Evolutionary conservation across 495 filamentous ascomycete genomes (phyloP).

Genomic region (Rostrohypoxylon terebratum): DNA sequence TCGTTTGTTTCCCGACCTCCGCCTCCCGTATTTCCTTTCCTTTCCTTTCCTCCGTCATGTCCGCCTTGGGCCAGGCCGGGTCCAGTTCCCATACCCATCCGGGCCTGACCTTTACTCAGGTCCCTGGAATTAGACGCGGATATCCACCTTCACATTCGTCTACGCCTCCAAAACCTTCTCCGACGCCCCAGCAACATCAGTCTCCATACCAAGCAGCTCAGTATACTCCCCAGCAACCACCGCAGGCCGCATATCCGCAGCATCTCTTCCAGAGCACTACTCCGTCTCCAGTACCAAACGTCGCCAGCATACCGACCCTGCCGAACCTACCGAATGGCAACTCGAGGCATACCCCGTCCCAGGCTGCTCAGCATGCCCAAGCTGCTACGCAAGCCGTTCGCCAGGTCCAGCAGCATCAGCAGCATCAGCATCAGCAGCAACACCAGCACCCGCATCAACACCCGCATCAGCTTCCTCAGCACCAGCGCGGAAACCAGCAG

Average conservation of each 20-base stretch:
- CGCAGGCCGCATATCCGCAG: constrained; percentile 47
- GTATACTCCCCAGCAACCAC: constrained; percentile 54
- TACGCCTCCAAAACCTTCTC: constrained; percentile 58
- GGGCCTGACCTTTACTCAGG: constrained; percentile 51
- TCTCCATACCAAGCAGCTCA: constrained; percentile 58
- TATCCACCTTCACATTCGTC: constrained; percentile 54
- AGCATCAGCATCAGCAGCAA: constrained; percentile 36
- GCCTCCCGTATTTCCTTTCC: constrained; percentile 19
- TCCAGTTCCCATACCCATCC: constrained; percentile 52
- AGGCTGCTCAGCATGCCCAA: constrained; percentile 55
- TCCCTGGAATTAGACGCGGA: constrained; percentile 45
- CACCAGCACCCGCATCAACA: constrained; percentile 43
- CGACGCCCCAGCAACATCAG: constrained; percentile 56
- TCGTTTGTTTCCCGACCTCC: constrained; percentile 29
- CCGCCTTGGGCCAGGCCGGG: constrained; percentile 52
- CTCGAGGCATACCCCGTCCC: constrained; percentile 51
- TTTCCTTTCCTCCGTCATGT: constrained; percentile 49
- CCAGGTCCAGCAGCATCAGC: constrained; percentile 47
- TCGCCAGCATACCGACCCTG: constrained; percentile 51
- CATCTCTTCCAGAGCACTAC: constrained; percentile 54
- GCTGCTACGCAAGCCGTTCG: constrained; percentile 52
- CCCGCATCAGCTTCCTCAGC: constrained; percentile 39
- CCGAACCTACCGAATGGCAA: constrained; percentile 53
- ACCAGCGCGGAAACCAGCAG: constrained; percentile 43
- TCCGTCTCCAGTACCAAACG: constrained; percentile 52